Conservation (phyloP, 495 filamentous ascomycete species). For the Penicillium waksmanii region DNA sequence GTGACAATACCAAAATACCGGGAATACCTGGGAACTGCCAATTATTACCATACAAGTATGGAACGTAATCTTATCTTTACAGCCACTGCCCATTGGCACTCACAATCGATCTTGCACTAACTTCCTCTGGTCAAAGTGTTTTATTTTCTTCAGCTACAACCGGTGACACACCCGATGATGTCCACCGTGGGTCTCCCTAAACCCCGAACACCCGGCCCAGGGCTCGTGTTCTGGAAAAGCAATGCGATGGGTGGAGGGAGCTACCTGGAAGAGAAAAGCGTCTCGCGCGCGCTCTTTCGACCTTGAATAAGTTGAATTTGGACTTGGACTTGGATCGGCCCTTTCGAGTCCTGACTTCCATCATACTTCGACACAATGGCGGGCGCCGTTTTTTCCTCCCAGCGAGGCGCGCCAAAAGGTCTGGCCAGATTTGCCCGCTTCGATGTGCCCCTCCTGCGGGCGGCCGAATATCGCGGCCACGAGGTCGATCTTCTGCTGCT, state of each 20-base stretch:
- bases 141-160: slow-evolving; percentile 5
- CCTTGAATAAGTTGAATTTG: slow-evolving; percentile 1
- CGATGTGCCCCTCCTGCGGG: slow-evolving; percentile 10
- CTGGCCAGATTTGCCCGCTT: slow-evolving; percentile 13
- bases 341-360: no score
- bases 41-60: neutral
- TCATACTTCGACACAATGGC: slow-evolving; percentile 3
- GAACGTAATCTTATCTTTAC: slow-evolving; percentile 1
- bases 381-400: slow-evolving; percentile 8
- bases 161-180: slow-evolving; percentile 7
- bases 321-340: neutral
- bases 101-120: neutral
- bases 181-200: neutral
- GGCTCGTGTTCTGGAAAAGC: slow-evolving; percentile 8
- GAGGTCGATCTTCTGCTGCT: slow-evolving; percentile 14
- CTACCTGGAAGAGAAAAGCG: slow-evolving; percentile 2
- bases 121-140: neutral
- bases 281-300: neutral
- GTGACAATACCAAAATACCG: neutral
- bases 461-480: slow-evolving; percentile 10
- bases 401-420: neutral
- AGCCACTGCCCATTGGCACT: neutral
- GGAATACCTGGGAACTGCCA: neutral
- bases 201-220: neutral
- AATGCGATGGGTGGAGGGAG: slow-evolving; percentile 1